These are phyloP conservation scores for Lachnellula suecica DNA, from an alignment of 2,329 filamentous ascomycete species.

Conservation along the genomic window DNA sequence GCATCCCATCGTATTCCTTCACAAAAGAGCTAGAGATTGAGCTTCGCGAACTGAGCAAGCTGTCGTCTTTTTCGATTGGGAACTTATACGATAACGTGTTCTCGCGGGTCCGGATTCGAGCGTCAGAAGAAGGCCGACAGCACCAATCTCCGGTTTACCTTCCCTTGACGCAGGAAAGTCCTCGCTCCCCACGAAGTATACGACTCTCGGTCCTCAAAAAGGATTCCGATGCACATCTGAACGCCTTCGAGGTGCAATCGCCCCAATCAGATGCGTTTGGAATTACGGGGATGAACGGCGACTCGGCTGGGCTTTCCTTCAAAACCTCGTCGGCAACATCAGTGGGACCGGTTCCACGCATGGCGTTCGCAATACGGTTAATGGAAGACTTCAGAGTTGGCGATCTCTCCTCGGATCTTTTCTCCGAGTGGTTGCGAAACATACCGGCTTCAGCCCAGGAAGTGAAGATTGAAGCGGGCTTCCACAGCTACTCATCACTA, in stretches of 20 bases:
- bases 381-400: conserved; percentile 14
- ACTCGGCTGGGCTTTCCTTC: conserved; percentile 14
- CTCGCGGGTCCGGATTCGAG: conserved; percentile 14
- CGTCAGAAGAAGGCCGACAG: conserved; percentile 10
- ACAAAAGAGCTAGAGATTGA: conserved; percentile 15
- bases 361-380: conserved; percentile 23
- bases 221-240: neutral
- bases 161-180: conserved; percentile 14
- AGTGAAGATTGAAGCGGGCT: conserved; percentile 25
- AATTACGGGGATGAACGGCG: neutral
- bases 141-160: conserved; percentile 14
- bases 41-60: conserved; percentile 18
- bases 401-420: conserved; percentile 18
- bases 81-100: conserved; percentile 26
- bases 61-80: conserved; percentile 22
- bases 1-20: conserved; percentile 10
- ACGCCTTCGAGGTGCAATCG: conserved; percentile 10
- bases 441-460: conserved; percentile 20
- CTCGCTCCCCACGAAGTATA: conserved; percentile 20
- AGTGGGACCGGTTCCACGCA: conserved; percentile 14
- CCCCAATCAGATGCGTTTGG: neutral
- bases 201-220: conserved; percentile 13
- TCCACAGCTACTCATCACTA: conserved; percentile 21
- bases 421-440: conserved; percentile 21
- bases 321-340: conserved; percentile 15